Base-by-base conservation (phyloP, 2,329 filamentous ascomycete species). In the Colletotrichum noveboracense region DNA sequence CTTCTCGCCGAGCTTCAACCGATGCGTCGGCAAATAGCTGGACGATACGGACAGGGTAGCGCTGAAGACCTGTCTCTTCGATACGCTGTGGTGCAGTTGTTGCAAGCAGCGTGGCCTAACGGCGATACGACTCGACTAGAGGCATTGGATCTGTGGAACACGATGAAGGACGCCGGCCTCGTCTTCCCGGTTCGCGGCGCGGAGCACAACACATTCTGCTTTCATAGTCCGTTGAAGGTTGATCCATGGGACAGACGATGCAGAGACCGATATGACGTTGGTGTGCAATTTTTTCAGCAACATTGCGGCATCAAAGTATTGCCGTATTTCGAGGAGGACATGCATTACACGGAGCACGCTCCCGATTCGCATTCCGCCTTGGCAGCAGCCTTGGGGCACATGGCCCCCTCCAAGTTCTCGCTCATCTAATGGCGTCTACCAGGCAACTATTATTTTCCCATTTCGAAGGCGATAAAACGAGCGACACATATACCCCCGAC, bases 231-330 rank as follows among this genome's bases (percentile, higher is more conserved):
- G 1, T 80, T 88, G 77, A 87, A 86, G 78, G 83, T 86, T 8
- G 83, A 85, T n/a, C 86, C 86, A 3, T 86, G 83, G 84, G 85
- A 84, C 16, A 87, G 85, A 77, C 82, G 86, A 71, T 87, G 86
- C 71, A 82, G 83, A 28, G 83, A 86, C 64, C 82, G 84, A 66
- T 88, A 88, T 77, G 84, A 86, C 16, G 79, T 82, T 5, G 82
- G 83, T 5, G 80, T 84, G 10, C 79, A 82, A 52, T 82, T 87
- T 30, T 77, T 87, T 30, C 81, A 86, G 70, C 80, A 85, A 68
- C 83, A 86, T 65, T 81, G 83, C 14, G 83, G 83, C 10, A 82
- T 87, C 55, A 84, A 81, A 67, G 78, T 87, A 10, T 78, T 83
- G 13, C 81, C 85, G 4, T 87, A 87, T 74, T 87, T 86, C 74